Base-by-base conservation (phyloP, 2,329 filamentous ascomycete genomes). In the Colletotrichum tanaceti region DNA sequence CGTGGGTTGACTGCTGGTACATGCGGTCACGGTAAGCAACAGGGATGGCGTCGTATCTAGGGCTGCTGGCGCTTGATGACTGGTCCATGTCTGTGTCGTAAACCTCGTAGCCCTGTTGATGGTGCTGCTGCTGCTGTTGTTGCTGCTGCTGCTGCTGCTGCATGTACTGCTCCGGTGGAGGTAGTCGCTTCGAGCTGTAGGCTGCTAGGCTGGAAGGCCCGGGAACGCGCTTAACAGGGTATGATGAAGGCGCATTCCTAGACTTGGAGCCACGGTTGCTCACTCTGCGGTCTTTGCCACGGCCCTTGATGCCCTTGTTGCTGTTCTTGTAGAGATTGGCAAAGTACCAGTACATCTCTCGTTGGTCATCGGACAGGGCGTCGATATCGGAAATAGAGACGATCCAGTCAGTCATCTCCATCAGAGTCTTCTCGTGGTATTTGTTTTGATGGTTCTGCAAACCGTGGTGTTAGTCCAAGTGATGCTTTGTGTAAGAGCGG, bases 241-340 rank as follows among this genome's bases (percentile, higher is more conserved):
- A 70, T 2, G 63, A 67, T 11, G 67, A 70, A 20, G 67, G 63
- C 13, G 65, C 64, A 16, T 64, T 62, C 58, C 73, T 76, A 20
- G 74, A 57, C 61, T 72, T 38, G 72, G 73, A 53, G 70, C 69
- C 65, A 63, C 73, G 57, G 67, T 52, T 72, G 53, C 77, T 77
- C 62, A 94, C 91, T 66, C 89, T 89, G 65, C 93, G 86, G 73
- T 94, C 92, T 77, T 95, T 96, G 50, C 96, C 96, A 53, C 96
- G 90, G 13, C 96, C 96, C 80, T 98, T 98, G 84, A 98, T 98
- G 1, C 96, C 96, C 79, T 97, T 97, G 86, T 98, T 98, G 81
- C 92, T 94, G 81, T 98, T 97, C 84, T 97, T 97, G 86, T 97
- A 98, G n/a, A 97, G 85, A 0, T 86, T 86, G 4, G 90, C 87